Evolutionary conservation across 2,329 filamentous ascomycete species (phyloP).

Genomic region (Colletotrichum viniferum): DNA sequence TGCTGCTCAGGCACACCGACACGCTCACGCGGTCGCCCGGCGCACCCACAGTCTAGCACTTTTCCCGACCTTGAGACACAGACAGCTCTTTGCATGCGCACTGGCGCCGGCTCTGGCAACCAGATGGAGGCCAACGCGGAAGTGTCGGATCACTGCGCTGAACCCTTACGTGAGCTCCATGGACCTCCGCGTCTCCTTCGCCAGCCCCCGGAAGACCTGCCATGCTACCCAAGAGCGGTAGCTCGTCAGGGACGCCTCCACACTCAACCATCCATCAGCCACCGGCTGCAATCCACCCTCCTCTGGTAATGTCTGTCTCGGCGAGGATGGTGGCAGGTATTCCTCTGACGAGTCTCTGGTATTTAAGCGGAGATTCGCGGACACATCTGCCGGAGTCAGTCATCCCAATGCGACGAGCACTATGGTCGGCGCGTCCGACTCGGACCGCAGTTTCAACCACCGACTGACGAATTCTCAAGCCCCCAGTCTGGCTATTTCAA

Average conservation of each 20-base stretch:
- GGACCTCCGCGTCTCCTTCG: not conserved
- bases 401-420: not conserved
- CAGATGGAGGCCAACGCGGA: slow-evolving; percentile 10
- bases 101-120: not conserved
- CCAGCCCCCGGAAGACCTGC: not conserved
- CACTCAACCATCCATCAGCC: not conserved
- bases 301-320: not conserved
- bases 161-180: not conserved
- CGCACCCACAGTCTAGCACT: not conserved
- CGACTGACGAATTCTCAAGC: not conserved
- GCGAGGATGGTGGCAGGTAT: not conserved
- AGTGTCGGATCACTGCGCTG: slow-evolving; percentile 1
- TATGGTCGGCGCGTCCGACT: not conserved
- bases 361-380: not conserved
- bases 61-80: not conserved
- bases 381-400: not conserved
- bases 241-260: not conserved
- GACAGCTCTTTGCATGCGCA: slow-evolving; percentile 9
- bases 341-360: not conserved
- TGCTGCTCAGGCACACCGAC: slow-evolving; percentile 16
- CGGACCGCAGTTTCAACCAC: not conserved
- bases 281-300: not conserved
- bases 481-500: not conserved
- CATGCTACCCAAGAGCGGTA: not conserved
- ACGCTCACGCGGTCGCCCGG: not conserved